Conservation (phyloP, 805 yeast species). For the Grigorovia humatica region DNA sequence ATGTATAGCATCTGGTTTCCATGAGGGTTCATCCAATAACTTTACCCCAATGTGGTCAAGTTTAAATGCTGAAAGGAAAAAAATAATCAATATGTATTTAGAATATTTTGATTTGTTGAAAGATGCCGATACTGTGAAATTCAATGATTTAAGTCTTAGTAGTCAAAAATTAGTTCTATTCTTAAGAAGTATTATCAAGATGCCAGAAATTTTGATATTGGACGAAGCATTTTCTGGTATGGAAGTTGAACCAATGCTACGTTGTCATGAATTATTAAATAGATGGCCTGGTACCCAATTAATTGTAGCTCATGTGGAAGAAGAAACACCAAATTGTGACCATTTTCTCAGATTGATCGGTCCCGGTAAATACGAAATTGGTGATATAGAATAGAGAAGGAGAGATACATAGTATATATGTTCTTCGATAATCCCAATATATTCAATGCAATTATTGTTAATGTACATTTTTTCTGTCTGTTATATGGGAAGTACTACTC, state of each 20-base stretch:
- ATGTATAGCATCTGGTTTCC: conserved; percentile 62
- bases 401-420: no score
- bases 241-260: conserved; percentile 51
- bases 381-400: conserved; percentile 2
- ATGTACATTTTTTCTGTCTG: no score
- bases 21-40: conserved; percentile 45
- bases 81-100: conserved; percentile 36
- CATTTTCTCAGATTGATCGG: conserved; percentile 28
- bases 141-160: conserved; percentile 50
- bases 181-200: conserved; percentile 64
- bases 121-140: conserved; percentile 29
- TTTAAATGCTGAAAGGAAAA: conserved; percentile 26
- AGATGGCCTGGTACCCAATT: conserved; percentile 62
- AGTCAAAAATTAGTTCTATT: conserved; percentile 73
- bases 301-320: conserved; percentile 66
- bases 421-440: no score
- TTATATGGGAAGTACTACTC: no score
- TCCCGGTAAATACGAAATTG: conserved; percentile 31
- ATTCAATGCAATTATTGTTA: no score
- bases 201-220: conserved; percentile 67
- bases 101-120: conserved; percentile 36
- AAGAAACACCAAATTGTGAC: conserved; percentile 71
- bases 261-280: conserved; percentile 42
- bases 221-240: conserved; percentile 93
- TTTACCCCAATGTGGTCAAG: conserved; percentile 37